Evolutionary conservation across 148 eudicot species (phyloP), one percentile per base, ranked within the genome.

Genomic region (Oxyria digyna): DNA sequence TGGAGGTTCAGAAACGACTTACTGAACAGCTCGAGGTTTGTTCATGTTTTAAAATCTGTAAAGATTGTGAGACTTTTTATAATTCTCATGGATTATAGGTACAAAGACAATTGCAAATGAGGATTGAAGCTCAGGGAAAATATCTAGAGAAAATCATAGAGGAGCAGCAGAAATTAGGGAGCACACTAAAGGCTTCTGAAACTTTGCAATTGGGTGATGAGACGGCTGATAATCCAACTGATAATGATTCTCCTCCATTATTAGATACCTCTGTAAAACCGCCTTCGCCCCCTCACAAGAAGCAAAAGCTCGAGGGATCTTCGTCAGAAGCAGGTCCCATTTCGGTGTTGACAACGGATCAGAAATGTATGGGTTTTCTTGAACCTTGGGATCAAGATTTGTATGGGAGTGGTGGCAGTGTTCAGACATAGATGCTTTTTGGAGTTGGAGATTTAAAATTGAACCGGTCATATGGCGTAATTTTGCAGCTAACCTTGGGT

Each of bases 1-100:
- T 88, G 91, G 97, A 91, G 82, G 97, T 87, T 46, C 97, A 91
- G 74, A 87, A 87, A 81, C 85, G 94, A 38, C 95, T 86, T 42
- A 87, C 86, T 45, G 97, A 91, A 77, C 95, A 91, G 73, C 88
- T 91, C 42, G 97, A 91, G 97, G 97, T 91, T 70, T 72, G 76
- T 67, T 13, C 32, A n/a, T 54, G 32, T 10, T 54, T 54, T n/a
- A n/a, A n/a, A n/a, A n/a, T n/a, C n/a, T n/a, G n/a, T n/a, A n/a
- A n/a, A n/a, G n/a, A n/a, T n/a, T n/a, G n/a, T n/a, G n/a, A n/a
- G n/a, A n/a, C n/a, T n/a, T n/a, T n/a, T n/a, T n/a, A n/a, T n/a
- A n/a, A n/a, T n/a, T n/a, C n/a, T 33, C 6, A 35, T 64, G 43
- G 26, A 15, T 57, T 1, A 8, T 50, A 64, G 96, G 96, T 91